Evolutionary conservation across 139 green algal genomes (phyloP), one percentile per base, ranked within the genome.

Genomic region (Asterochloris erici): DNA sequence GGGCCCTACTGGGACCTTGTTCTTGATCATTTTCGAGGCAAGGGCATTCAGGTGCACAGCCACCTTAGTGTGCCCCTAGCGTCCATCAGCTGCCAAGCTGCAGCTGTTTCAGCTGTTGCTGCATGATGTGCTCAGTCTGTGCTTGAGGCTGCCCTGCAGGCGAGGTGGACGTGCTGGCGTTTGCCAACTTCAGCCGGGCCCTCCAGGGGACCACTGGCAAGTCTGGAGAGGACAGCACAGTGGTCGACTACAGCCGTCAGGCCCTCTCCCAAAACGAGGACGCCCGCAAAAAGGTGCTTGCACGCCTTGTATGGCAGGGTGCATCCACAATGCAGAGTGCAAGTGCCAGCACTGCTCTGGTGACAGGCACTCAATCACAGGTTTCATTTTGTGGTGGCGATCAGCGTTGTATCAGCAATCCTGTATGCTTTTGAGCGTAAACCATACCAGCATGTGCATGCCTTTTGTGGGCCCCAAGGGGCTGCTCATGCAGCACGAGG

Each of bases 121-220:
- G 38, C 6, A 6, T 6, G 2, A 54, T 10, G 38, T 54, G 38
- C 38, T 54, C 38, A 54, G 38, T 10, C 38, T 54, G 38, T 54
- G 38, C 6, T 54, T 2, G 38, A 10, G 38, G 60, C 26, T 74
- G 66, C 26, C 27, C 26, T 81, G 73, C 74, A 84, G 89, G 90
- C 54, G 73, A 84, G 0, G 91, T 97, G 6, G 79, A 88, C 28
- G 95, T 88, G 21, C 82, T 95, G 27, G 91, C 96, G 9, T 98
- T 98, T 86, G 94, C 95, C 63, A 98, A 99, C 90, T 98, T 99
- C 86, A 95, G 89, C 61, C 71, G 89, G n/a, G 92, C 93, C 0
- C 83, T 96, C n/a, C 66, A 94, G 79, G 85, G 84, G 16, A 76
- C 78, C 70, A 17, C 64, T 81, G 16, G 68, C 78, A 74, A 76